phyloP scores from a whole-genome alignment of 768 basidiomycete genomes.

The Amanita rubescens region DNA sequence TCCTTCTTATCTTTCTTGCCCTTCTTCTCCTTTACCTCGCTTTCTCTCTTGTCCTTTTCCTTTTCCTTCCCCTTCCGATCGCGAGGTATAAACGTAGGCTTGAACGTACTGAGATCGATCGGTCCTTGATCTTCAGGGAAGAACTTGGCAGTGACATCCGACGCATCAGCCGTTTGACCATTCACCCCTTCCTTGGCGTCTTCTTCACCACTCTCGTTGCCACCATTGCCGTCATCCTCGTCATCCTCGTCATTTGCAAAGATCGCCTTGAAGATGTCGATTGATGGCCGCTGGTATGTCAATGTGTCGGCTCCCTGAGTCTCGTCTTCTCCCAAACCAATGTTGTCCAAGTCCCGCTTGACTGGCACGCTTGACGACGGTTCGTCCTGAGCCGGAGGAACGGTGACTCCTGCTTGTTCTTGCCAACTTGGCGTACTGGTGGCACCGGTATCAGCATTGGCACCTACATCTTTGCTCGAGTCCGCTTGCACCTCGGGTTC shows the following conservation, averaged over 20 bases:
- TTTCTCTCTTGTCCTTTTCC: constrained; percentile 28
- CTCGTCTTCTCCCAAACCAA: constrained; percentile 91
- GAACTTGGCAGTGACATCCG: constrained; percentile 3
- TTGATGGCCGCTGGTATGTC: constrained; percentile 80
- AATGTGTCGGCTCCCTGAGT: constrained; percentile 81
- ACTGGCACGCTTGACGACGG: constrained; percentile 6
- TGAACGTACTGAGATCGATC: constrained; percentile 67
- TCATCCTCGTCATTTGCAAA: constrained; percentile 92
- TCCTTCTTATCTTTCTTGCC: constrained; percentile 27
- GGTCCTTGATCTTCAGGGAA: constrained; percentile 14
- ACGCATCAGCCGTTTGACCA: background rate
- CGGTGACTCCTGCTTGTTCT: constrained; percentile 9
- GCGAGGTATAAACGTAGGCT: constrained; percentile 81
- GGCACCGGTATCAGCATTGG: constrained; percentile 6
- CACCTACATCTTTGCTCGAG: constrained; percentile 17
- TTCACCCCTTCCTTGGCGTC: constrained; percentile 25
- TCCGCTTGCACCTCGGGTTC: constrained; percentile 64
- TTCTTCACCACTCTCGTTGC: constrained; percentile 56
- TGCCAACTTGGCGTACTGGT: constrained; percentile 8
- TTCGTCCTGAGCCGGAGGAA: constrained; percentile 15
- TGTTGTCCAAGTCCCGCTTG: constrained; percentile 59
- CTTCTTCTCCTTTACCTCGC: constrained; percentile 30
- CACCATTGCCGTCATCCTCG: too few species aligned
- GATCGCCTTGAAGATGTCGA: constrained; percentile 96
- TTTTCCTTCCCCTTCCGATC: constrained; percentile 32